Conservation (phyloP, 768 basidiomycete species). For the Macrocybe gigantea region DNA sequence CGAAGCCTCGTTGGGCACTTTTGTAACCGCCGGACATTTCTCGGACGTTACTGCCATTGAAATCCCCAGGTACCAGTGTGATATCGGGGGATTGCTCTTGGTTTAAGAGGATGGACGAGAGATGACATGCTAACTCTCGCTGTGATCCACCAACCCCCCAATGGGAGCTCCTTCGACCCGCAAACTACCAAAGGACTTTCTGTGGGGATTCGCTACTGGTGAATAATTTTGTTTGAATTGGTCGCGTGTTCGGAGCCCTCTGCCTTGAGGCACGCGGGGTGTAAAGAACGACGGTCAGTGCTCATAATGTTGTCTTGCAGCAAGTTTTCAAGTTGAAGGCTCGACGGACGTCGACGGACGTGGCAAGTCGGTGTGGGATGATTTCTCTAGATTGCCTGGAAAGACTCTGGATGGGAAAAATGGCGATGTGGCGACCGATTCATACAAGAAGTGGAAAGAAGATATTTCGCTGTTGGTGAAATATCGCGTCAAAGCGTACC, state of each 20-base stretch:
- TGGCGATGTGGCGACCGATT: constrained; percentile 69
- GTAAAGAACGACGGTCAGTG: neutral
- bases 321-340: constrained; percentile 73
- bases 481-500: constrained; percentile 68
- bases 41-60: no score
- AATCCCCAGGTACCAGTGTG: no score
- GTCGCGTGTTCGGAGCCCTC: neutral
- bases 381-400: constrained; percentile 57
- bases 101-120: constrained; percentile 31
- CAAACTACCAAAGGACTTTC: constrained; percentile 53
- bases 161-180: constrained; percentile 25
- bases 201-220: constrained; percentile 73
- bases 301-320: constrained; percentile 22
- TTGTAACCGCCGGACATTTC: no score
- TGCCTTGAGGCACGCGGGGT: no score
- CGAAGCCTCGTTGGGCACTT: no score
- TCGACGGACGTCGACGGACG: constrained; percentile 54
- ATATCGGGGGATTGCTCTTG: constrained; percentile 24
- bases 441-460: constrained; percentile 62
- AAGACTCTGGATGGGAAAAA: constrained; percentile 64
- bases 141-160: constrained; percentile 12
- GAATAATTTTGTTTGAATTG: constrained; percentile 16
- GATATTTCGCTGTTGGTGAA: constrained; percentile 56
- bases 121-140: constrained; percentile 18
- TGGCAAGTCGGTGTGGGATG: constrained; percentile 72